Evolutionary conservation across 768 basidiomycete genomes (phyloP).

Genomic region (Tubosaeta sp.): DNA sequence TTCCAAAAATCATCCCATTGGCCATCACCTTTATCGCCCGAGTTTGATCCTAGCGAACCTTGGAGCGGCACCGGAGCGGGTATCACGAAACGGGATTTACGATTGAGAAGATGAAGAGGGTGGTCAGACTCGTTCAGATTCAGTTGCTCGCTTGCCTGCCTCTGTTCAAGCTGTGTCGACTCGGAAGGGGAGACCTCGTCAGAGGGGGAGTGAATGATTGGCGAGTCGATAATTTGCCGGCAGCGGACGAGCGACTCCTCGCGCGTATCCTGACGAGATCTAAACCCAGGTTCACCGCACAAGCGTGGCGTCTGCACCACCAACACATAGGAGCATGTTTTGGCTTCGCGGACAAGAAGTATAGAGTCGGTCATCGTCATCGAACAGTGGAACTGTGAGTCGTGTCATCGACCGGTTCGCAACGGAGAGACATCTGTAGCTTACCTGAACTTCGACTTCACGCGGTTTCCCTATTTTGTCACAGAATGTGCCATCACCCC

Average conservation of each 20-base stretch:
- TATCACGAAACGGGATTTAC: constrained; percentile 45
- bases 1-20: constrained; percentile 25
- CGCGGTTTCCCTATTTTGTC: constrained; percentile 87
- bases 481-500: constrained; percentile 88
- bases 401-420: constrained; percentile 1
- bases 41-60: constrained; percentile 15
- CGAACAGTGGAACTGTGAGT: constrained; percentile 83
- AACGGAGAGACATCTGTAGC: constrained; percentile 18
- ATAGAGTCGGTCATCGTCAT: constrained; percentile 92
- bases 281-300: constrained; percentile 91
- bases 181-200: constrained; percentile 22
- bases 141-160: constrained; percentile 24
- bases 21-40: constrained; percentile 13
- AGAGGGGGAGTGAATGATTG: background rate
- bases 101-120: constrained; percentile 49
- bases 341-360: constrained; percentile 87
- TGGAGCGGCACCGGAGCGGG: constrained; percentile 23
- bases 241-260: constrained; percentile 74
- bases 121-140: constrained; percentile 49
- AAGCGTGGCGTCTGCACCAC: constrained; percentile 94
- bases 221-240: constrained; percentile 58
- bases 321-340: constrained; percentile 91
- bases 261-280: constrained; percentile 59
- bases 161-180: constrained; percentile 29
- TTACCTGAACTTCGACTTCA: constrained; percentile 92